Percentiles rank a stretch among this genome's conserved stretches.
Evolutionary conservation across 2,329 filamentous ascomycete genomes (phyloP).

Genomic region (Arthroderma uncinatum): DNA sequence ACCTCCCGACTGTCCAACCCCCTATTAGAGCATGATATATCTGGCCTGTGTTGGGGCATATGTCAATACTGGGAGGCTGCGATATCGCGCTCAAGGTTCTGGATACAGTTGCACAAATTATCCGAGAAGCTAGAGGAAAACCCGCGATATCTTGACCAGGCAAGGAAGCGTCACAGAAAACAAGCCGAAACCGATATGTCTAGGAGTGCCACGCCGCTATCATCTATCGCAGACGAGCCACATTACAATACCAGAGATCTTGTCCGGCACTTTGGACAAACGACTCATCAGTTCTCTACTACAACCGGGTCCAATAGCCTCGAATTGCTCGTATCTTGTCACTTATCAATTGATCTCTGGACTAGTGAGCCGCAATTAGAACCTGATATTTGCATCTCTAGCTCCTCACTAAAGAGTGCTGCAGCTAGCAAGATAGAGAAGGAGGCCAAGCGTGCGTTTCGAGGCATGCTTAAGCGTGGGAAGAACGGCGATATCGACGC

Average conservation of each 20-base stretch:
- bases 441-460: slow-evolving; percentile 31
- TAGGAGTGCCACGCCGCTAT: neutral
- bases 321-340: slow-evolving; percentile 26
- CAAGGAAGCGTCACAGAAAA: slow-evolving; percentile 14
- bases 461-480: slow-evolving; percentile 23
- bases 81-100: slow-evolving; percentile 29
- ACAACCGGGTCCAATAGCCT: slow-evolving; percentile 9
- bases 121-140: neutral
- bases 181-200: neutral
- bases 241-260: slow-evolving; percentile 21
- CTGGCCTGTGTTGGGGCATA: slow-evolving; percentile 33
- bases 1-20: slow-evolving; percentile 25
- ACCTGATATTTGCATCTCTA: slow-evolving; percentile 27
- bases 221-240: neutral
- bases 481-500: slow-evolving; percentile 14
- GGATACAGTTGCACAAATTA: slow-evolving; percentile 18
- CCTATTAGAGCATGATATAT: slow-evolving; percentile 28
- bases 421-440: slow-evolving; percentile 23
- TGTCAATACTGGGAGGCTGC: slow-evolving; percentile 34
- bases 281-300: slow-evolving; percentile 25
- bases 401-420: neutral
- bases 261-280: slow-evolving; percentile 29
- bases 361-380: slow-evolving; percentile 31
- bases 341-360: slow-evolving; percentile 30
- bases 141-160: neutral